Evolutionary conservation across 495 filamentous ascomycete species (phyloP), one percentile per base, ranked within the genome.

Genomic region (Aspergillus sparsus): DNA sequence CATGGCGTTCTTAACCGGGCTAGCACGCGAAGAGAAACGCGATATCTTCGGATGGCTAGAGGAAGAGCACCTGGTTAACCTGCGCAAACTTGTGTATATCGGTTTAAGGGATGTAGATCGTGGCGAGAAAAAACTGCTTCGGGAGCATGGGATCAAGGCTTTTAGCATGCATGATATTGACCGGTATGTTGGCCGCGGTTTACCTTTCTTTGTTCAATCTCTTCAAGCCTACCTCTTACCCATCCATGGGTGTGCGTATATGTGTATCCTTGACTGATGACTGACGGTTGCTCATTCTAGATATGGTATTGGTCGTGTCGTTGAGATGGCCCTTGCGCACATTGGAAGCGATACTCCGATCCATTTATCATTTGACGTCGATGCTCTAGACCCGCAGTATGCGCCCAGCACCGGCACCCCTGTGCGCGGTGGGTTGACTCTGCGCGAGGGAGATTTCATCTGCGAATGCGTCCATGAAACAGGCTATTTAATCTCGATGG

Each of bases 111-210:
- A 99, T 75, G 91, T 98, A 16, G 94, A 99, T 67, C 73, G 82
- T 7, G 90, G 86, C 2, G 94, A 99, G 83, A 99, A 98, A 87
- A 81, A 82, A 74, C 87, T 96, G 37, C 75, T 99, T 57, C 82
- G 87, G 54, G 90, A 97, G 62, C 78, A 99, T 63, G 87, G 88
- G 2, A 92, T 99, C 74, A 92, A 89, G 76, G 95, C 93, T 6
- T 99, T 98, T 68, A 93, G 88, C 74, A 99, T 98, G 94, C 93
- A 97, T 71, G 94, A 98, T 73, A 89, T 99, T 73, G 94, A 99
- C 69, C 82, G 84, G 86, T 91, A 75, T 47, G 71, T 32, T 34
- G 21, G 21, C 21, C 3, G 21, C 21, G 1, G 21, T 27, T 27
- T 27, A 27, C 21, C 21, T 27, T 27, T 27, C 21, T 27, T 27